Evolutionary conservation across 2,329 filamentous ascomycete genomes (phyloP), one percentile per base, ranked within the genome.

Genomic region (Graphiopsis chlorocephala): DNA sequence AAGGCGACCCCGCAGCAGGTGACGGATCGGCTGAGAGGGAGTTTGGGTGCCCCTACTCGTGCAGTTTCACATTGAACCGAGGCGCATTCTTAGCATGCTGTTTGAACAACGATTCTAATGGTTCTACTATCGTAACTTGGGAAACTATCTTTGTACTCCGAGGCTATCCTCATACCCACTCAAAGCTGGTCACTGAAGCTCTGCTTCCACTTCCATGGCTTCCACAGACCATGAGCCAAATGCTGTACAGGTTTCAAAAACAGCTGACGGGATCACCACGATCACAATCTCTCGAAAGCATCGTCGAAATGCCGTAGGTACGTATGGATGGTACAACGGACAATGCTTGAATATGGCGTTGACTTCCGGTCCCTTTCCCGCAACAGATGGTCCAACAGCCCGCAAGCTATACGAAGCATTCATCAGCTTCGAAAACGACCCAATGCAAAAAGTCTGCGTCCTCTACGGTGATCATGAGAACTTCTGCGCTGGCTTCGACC

Each of bases 401-500:
- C 73, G 73, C 31, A 79, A 79, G 38, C 79, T 87, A 6, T 80
- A 81, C 28, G 70, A 77, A 0, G 81, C 83, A 5, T 80, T 87
- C 68, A 69, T 80, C 1, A 69, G 69, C 7, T 87, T 85, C 65
- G 84, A 86, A 67, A 69, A 74, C 15, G 83, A 86, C 68, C 11
- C 71, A 0, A 70, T 74, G 1, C 84, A 86, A 67, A 86, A 84
- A 68, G 78, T 86, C 8, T 83, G 81, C 72, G 74, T 87, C 33
- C 76, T 86, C 26, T 72, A 79, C 57, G 84, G 84, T 12, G 73
- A 75, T 6, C 77, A 79, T 20, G 75, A 74, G 6, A 82, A 77
- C 1, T 86, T 86, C 68, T 85, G 83, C 71, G 82, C 83, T 0
- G 84, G 84, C 5, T 82, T 80, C 64, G 84, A 86, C 68, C 76